phyloP scores from a whole-genome alignment of 1,284 basidiomycete genomes.

The Mycena sp. region DNA sequence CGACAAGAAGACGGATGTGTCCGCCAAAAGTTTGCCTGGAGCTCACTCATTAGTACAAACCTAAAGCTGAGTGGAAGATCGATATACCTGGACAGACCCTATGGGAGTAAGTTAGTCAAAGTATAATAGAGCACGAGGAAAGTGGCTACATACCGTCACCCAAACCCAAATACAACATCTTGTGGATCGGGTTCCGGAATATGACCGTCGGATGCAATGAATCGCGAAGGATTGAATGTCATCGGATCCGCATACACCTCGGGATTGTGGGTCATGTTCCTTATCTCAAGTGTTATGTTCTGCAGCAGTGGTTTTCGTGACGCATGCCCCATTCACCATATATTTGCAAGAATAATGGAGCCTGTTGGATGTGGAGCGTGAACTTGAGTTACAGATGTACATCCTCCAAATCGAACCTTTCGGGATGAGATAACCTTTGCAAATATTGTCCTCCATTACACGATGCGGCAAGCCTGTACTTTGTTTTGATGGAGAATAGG shows the following conservation, averaged over 20 bases:
- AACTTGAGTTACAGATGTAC: neutral
- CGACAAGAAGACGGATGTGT: conserved; percentile 63
- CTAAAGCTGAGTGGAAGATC: neutral
- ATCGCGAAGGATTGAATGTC: conserved; percentile 56
- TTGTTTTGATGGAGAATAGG: neutral
- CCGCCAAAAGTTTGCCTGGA: conserved; percentile 61
- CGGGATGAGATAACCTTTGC: conserved; percentile 61
- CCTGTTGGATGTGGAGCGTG: neutral
- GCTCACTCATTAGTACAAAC: too few relatives aligned
- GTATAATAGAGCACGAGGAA: neutral
- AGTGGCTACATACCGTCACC: conserved; percentile 52
- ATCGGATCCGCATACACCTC: conserved; percentile 55
- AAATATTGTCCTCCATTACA: conserved; percentile 59
- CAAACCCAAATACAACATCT: conserved; percentile 62
- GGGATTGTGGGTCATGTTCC: conserved; percentile 48
- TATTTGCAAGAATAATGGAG: conserved; percentile 11
- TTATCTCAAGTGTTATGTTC: neutral
- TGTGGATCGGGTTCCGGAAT: conserved; percentile 60
- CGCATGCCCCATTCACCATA: conserved; percentile 1
- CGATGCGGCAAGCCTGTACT: conserved; percentile 60
- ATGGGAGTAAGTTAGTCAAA: neutral
- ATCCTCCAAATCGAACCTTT: conserved; percentile 49
- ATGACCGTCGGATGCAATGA: conserved; percentile 41
- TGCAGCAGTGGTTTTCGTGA: too few relatives aligned
- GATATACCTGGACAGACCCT: conserved; percentile 14